Conservation (phyloP, 2,329 filamentous ascomycete species). For the Piedraia hortae region DNA sequence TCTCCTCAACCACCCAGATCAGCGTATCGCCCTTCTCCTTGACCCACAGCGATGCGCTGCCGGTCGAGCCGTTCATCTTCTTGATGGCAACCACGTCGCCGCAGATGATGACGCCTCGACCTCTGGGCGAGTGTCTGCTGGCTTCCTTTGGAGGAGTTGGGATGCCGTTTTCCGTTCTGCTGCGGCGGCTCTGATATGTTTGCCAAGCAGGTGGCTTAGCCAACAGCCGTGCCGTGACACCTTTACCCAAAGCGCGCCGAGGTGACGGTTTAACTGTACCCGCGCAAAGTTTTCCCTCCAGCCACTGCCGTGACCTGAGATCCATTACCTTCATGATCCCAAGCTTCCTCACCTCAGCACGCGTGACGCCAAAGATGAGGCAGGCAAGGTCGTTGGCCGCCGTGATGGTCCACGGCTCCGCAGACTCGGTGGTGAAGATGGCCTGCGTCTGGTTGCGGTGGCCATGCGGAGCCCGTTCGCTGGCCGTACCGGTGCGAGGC, state of each 20-base stretch:
- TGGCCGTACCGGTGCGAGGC: conserved; percentile 11
- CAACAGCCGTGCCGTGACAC: conserved; percentile 66
- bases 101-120: conserved; percentile 69
- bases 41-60: conserved; percentile 89
- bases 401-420: conserved; percentile 80
- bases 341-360: conserved; percentile 76
- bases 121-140: conserved; percentile 46
- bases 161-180: conserved; percentile 36
- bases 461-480: conserved; percentile 32
- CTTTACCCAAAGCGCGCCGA: conserved; percentile 30
- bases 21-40: conserved; percentile 86
- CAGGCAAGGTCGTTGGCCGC: conserved; percentile 91
- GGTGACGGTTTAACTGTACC: conserved; percentile 12
- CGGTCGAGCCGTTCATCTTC: conserved; percentile 75
- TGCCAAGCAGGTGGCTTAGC: conserved; percentile 47
- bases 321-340: conserved; percentile 88
- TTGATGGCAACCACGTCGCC: conserved; percentile 96
- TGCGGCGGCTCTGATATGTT: conserved; percentile 25
- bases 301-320: conserved; percentile 65
- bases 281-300: conserved; percentile 46
- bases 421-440: conserved; percentile 86
- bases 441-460: conserved; percentile 89
- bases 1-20: conserved; percentile 96
- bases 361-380: conserved; percentile 96
- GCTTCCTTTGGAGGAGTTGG: conserved; percentile 15